Evolutionary conservation across 2,329 filamentous ascomycete genomes (phyloP).

Genomic region (Verticillium tricorpus): DNA sequence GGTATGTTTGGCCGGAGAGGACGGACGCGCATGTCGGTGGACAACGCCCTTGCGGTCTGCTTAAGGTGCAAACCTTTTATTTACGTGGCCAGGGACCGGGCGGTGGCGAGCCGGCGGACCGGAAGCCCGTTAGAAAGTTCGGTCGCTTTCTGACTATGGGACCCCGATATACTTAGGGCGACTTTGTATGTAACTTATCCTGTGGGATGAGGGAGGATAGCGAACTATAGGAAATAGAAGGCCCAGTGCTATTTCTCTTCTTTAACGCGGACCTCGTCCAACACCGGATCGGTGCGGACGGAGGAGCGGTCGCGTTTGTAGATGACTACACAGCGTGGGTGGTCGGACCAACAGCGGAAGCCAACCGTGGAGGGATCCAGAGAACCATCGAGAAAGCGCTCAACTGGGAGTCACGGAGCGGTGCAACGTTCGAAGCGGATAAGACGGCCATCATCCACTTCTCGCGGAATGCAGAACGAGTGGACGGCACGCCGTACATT

Average conservation of each 20-base stretch:
- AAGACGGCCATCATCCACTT: slow-evolving; percentile 18
- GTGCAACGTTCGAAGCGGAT: slow-evolving; percentile 18
- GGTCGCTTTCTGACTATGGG: not conserved
- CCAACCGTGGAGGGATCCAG: slow-evolving; percentile 15
- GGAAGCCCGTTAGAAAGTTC: not conserved
- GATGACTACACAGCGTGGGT: not conserved
- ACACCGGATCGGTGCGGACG: slow-evolving; percentile 16
- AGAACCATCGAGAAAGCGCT: slow-evolving; percentile 16
- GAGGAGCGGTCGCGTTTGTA: slow-evolving; percentile 17
- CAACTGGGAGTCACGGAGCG: slow-evolving; percentile 17
- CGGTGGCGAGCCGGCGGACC: not conserved
- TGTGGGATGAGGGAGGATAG: not conserved
- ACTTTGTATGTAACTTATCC: not conserved
- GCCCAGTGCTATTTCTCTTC: slow-evolving; percentile 28
- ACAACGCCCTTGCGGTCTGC: not conserved
- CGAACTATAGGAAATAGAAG: not conserved
- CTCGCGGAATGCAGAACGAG: not conserved
- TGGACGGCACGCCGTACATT: not conserved
- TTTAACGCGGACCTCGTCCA: slow-evolving; percentile 21
- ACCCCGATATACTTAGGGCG: not conserved
- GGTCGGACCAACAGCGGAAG: not conserved
- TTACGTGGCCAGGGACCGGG: not conserved
- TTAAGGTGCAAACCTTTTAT: not conserved
- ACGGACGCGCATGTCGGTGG: not conserved
- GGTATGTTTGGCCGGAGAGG: not conserved